phyloP scores from a whole-genome alignment of 2,329 filamentous ascomycete species.

The Cordyceps cateniannulata region DNA sequence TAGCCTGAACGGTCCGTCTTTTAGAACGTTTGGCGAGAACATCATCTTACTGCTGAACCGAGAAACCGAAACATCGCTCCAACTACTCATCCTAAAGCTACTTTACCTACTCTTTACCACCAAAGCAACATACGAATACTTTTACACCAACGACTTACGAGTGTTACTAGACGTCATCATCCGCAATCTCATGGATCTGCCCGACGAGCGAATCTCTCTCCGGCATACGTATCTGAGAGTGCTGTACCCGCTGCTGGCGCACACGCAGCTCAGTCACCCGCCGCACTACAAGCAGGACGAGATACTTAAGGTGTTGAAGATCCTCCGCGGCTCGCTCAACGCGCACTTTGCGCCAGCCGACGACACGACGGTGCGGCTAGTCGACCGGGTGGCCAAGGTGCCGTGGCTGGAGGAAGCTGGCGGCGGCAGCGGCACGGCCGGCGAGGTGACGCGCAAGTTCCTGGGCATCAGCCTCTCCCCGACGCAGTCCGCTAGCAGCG shows the following conservation, averaged over 20 bases:
- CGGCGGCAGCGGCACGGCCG: constrained; percentile 28
- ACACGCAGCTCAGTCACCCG: constrained; percentile 81
- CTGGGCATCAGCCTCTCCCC: constrained; percentile 66
- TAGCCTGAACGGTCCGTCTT: constrained; percentile 70
- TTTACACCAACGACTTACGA: constrained; percentile 94
- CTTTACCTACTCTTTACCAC: constrained; percentile 95
- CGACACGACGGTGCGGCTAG: constrained; percentile 70
- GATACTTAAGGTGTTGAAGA: constrained; percentile 65
- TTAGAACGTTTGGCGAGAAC: constrained; percentile 95
- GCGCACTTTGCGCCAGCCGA: constrained; percentile 75
- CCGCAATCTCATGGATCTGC: constrained; percentile 91
- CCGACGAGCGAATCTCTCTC: constrained; percentile 69
- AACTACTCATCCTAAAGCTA: constrained; percentile 92
- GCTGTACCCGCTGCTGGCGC: constrained; percentile 79
- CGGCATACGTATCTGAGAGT: constrained; percentile 94
- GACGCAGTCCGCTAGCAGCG: constrained; percentile 59
- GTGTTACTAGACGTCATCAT: constrained; percentile 95
- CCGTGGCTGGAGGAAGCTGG: constrained; percentile 53
- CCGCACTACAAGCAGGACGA: constrained; percentile 91
- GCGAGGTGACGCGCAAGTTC: constrained; percentile 50
- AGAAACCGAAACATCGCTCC: constrained; percentile 88
- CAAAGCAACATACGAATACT: constrained; percentile 88
- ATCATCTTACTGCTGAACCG: constrained; percentile 92
- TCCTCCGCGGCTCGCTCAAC: constrained; percentile 59
- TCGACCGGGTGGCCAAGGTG: constrained; percentile 67